A percentile compares a stretch with the other conserved stretches of the same genome.
These are phyloP conservation scores for Isatis tinctoria DNA, from an alignment of 345 rosid genomes.

Conservation along the genomic window DNA sequence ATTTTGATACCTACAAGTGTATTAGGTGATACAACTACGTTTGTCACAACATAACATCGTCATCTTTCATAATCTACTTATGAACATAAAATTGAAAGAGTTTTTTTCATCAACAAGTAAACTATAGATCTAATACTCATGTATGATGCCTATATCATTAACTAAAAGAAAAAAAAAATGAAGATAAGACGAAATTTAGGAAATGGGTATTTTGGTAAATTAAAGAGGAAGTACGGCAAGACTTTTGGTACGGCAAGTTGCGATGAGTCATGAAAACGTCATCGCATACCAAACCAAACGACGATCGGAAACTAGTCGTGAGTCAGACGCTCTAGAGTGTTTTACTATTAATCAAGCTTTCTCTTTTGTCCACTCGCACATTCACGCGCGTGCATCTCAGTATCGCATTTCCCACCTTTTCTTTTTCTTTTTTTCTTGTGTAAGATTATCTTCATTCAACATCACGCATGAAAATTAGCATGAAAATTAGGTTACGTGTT, in stretches of 20 bases:
- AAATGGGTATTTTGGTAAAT: conserved; percentile 20
- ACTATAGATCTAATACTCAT: neutral
- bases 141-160: neutral
- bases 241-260: conserved; percentile 36
- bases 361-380: neutral
- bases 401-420: neutral
- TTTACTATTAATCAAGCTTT: conserved; percentile 22
- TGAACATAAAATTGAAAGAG: neutral
- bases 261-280: conserved; percentile 27
- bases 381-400: neutral
- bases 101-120: neutral
- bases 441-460: conserved; percentile 5
- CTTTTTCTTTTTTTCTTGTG: neutral
- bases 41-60: neutral
- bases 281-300: conserved; percentile 25
- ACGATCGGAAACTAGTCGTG: conserved; percentile 22
- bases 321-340: conserved; percentile 39
- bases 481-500: conserved; percentile 23
- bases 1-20: neutral
- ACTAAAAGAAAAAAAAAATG: neutral
- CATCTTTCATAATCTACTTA: conserved; percentile 4
- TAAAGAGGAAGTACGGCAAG: conserved; percentile 21
- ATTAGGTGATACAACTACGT: neutral
- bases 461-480: conserved; percentile 16
- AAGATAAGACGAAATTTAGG: neutral